Evolutionary conservation across 140 eudicot species (phyloP), one percentile per base, ranked within the genome.

Genomic region (Senecio squalidus): DNA sequence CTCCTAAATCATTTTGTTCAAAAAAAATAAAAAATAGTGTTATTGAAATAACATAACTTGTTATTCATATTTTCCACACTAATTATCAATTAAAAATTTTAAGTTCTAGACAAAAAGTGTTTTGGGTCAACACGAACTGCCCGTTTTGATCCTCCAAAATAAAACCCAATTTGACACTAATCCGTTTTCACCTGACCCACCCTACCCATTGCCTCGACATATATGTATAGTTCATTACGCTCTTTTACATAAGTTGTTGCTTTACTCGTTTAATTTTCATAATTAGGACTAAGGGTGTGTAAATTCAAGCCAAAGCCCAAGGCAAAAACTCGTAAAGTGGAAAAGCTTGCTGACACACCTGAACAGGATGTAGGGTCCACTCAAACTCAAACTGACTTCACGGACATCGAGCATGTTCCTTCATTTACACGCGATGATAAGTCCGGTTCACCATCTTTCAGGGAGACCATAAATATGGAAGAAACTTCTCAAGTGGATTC

Each of bases 251-350:
- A 28, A 21, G 29, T 53, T 11, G 7, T 41, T 71, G 25, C 33
- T 50, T 38, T 15, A 44, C 40, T 33, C 20, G 7, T 26, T 23
- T 66, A 41, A 71, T 18, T 67, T 52, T 50, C 5, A 9, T 10
- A 66, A n/a, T n/a, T 55, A 77, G 88, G 79, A 47, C 68, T 38
- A 41, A 41, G 62, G 34, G 60, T 15, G 13, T 68, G 76, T 39
- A 82, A 82, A 52, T 77, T 67, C 55, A 79, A 79, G 62, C 84
- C 87, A 66, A 76, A 79, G 69, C 84, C 84, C 9, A 82, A 67
- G 54, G 60, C 61, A 60, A 85, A 71, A 55, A 44, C 44, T 27
- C 78, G 77, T 16, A 68, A 52, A 60, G 40, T 48, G 55, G 69
- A 52, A 31, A 64, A 47, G n/a, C 49, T 18, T 57, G 67, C 40